A percentile compares a stretch with the other conserved stretches of the same genome.
Evolutionary conservation across 108 stramenopile species (phyloP).

Genomic region (Chaetoceros tenuissimus): DNA sequence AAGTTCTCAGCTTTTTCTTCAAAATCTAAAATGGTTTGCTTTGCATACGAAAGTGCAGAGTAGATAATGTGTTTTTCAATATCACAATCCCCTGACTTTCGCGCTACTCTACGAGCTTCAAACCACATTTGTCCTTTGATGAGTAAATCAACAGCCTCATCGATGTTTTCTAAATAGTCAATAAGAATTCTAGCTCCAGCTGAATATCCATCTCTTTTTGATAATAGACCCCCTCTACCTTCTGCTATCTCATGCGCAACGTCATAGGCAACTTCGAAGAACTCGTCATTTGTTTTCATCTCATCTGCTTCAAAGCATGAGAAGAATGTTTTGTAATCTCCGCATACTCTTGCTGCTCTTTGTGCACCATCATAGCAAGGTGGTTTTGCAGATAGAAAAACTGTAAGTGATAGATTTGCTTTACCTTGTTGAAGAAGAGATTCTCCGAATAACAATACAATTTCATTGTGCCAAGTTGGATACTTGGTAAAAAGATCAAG

Average conservation of each 20-base stretch:
- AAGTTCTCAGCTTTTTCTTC: conserved; percentile 48
- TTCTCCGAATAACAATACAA: conserved; percentile 60
- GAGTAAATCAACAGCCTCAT: conserved; percentile 61
- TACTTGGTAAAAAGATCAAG: conserved; percentile 47
- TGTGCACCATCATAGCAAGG: conserved; percentile 53
- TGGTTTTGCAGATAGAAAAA: conserved; percentile 54
- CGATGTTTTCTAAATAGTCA: conserved; percentile 63
- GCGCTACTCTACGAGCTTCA: conserved; percentile 53
- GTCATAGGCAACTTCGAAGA: conserved; percentile 3
- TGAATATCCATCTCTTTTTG: conserved; percentile 29
- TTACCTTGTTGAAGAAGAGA: conserved; percentile 38
- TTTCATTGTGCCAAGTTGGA: conserved; percentile 12
- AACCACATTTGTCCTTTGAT: conserved; percentile 59
- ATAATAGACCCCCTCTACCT: conserved; percentile 14
- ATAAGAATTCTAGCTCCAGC: conserved; percentile 68
- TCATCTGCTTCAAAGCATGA: conserved; percentile 17
- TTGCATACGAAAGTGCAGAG: conserved; percentile 42
- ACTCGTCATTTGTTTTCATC: background rate
- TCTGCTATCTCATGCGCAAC: conserved; percentile 31
- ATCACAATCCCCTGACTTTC: conserved; percentile 34
- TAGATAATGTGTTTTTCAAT: conserved; percentile 50
- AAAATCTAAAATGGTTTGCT: conserved; percentile 49
- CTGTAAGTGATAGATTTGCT: conserved; percentile 41
- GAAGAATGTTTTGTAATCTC: conserved; percentile 72
- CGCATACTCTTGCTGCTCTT: conserved; percentile 47